These are phyloP conservation scores for Taiwanofungus camphoratus DNA, from an alignment of 1,284 basidiomycete genomes.

Conservation along the genomic window DNA sequence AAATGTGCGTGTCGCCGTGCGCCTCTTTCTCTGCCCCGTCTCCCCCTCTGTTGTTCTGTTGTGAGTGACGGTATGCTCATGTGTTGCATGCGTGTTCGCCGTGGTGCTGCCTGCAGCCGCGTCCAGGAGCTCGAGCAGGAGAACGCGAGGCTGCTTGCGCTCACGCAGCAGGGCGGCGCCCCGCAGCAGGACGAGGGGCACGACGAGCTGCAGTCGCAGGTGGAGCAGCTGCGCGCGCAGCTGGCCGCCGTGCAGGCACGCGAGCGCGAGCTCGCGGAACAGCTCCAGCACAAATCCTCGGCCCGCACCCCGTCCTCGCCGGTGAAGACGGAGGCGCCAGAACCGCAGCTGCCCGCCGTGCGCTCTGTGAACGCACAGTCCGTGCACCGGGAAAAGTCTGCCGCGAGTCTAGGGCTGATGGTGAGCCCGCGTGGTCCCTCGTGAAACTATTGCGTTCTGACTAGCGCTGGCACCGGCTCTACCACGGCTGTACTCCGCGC, in stretches of 20 bases:
- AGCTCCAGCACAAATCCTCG: slow-evolving; percentile 33
- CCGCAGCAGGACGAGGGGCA: slow-evolving; percentile 15
- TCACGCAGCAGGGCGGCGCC: slow-evolving; percentile 36
- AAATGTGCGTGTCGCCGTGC: slow-evolving; percentile 54
- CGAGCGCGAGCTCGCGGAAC: slow-evolving; percentile 53
- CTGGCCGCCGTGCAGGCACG: slow-evolving; percentile 60
- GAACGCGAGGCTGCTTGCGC: slow-evolving; percentile 59
- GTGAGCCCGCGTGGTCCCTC: slow-evolving; percentile 38
- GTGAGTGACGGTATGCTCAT: not conserved
- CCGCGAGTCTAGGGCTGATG: slow-evolving; percentile 65
- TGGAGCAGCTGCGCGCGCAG: slow-evolving; percentile 60
- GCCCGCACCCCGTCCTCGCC: slow-evolving; percentile 26
- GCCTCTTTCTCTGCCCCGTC: slow-evolving; percentile 2
- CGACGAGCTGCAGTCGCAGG: slow-evolving; percentile 45
- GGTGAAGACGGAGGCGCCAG: slow-evolving; percentile 51
- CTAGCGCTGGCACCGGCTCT: no score
- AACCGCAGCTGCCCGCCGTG: slow-evolving; percentile 36
- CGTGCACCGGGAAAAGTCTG: slow-evolving; percentile 43
- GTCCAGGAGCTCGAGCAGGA: slow-evolving; percentile 75
- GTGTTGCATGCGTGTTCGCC: not conserved
- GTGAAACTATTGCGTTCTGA: no score
- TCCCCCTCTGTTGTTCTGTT: not conserved
- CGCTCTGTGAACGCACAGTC: slow-evolving; percentile 27
- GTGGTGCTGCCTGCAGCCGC: slow-evolving; percentile 37
- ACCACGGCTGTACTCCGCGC: not conserved